Percentiles rank a stretch among this genome's conserved stretches.
Evolutionary conservation across 148 eudicot genomes (phyloP).

Genomic region (Amaranthus cruentus): DNA sequence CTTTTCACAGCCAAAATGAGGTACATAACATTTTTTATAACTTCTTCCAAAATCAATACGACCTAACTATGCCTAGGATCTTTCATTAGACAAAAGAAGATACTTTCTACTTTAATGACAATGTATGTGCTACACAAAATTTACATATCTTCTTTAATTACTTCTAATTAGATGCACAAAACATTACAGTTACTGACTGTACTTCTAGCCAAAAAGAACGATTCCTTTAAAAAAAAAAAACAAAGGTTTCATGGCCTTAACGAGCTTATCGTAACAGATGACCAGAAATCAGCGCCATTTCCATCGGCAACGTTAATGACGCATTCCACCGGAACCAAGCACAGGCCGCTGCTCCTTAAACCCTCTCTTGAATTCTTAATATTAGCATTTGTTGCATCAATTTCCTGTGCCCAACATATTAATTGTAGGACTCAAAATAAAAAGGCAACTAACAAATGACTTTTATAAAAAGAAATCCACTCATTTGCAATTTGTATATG

Average conservation of each 20-base stretch:
- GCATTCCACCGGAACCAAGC: conserved; percentile 31
- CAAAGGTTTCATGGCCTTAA: background rate
- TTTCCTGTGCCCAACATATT: conserved; percentile 16
- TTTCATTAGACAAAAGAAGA: background rate
- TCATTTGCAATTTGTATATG: no score
- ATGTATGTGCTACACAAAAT: conserved; percentile 14
- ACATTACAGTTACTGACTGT: background rate
- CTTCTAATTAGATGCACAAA: conserved; percentile 13
- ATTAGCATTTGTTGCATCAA: conserved; percentile 1
- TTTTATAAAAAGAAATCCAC: no score
- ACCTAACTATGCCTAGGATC: background rate
- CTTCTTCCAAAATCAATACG: background rate
- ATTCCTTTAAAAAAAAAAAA: background rate
- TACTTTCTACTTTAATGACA: background rate
- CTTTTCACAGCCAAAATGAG: background rate
- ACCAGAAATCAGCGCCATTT: conserved; percentile 45
- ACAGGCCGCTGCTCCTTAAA: conserved; percentile 30
- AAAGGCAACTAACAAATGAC: background rate
- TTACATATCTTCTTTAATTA: conserved; percentile 13
- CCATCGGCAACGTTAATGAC: conserved; percentile 13
- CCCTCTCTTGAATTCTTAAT: conserved; percentile 12
- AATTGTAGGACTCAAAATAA: background rate
- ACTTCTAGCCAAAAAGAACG: background rate
- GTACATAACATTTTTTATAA: background rate
- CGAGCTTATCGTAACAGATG: conserved; percentile 16